These are phyloP conservation scores for Handroanthus guayacan DNA, from an alignment of 257 asterid species.

Conservation along the genomic window DNA sequence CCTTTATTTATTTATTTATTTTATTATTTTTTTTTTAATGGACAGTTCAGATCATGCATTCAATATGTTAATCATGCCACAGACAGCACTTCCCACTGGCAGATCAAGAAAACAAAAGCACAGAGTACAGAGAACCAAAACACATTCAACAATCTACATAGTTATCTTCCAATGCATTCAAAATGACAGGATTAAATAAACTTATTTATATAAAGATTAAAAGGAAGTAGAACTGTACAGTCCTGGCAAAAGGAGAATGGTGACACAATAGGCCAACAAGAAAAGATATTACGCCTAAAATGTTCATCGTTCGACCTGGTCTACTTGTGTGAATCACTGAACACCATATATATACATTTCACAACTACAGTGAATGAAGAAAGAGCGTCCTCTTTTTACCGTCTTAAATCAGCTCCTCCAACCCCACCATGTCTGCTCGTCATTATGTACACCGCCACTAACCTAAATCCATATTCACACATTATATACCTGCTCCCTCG, in stretches of 20 bases:
- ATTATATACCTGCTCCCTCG: slow-evolving; percentile 36
- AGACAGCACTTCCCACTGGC: too few species aligned
- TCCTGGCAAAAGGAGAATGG: not conserved
- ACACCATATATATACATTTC: slow-evolving; percentile 27
- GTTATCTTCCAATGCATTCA: too few species aligned
- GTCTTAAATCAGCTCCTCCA: slow-evolving; percentile 23
- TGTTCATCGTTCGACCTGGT: slow-evolving; percentile 21
- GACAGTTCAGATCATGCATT: too few species aligned
- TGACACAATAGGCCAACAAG: not conserved
- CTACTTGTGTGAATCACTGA: slow-evolving; percentile 20
- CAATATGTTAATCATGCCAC: too few species aligned
- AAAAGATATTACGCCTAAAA: slow-evolving; percentile 5
- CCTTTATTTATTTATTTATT: too few species aligned
- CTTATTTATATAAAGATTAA: not conserved
- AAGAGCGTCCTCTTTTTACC: slow-evolving; percentile 13
- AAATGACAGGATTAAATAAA: not conserved
- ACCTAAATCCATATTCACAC: slow-evolving; percentile 54
- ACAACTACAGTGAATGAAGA: not conserved
- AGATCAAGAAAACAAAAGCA: too few species aligned
- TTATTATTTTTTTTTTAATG: too few species aligned
- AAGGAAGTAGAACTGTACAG: slow-evolving; percentile 34
- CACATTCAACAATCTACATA: too few species aligned
- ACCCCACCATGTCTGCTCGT: not conserved
- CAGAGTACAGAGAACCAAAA: too few species aligned
- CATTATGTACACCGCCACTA: slow-evolving; percentile 42